Conservation (phyloP, 306 rosid species). For the Casuarina equisetifolia region DNA sequence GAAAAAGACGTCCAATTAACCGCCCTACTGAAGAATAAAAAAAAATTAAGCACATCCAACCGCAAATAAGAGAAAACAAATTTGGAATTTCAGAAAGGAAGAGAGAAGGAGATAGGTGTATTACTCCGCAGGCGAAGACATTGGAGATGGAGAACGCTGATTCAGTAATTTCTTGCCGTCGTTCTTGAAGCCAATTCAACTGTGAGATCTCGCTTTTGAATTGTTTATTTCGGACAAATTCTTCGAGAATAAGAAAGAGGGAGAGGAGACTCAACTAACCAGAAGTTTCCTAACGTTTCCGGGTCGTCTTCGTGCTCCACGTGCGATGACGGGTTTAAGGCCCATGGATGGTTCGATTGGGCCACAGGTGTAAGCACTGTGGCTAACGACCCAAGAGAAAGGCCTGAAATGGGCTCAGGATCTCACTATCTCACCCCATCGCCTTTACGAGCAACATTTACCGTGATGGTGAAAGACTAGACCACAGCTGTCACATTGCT, state of each 20-base stretch:
- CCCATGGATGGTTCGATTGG: background rate
- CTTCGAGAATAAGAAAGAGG: slow-evolving; percentile 7
- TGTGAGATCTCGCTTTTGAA: slow-evolving; percentile 14
- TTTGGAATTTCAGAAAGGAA: slow-evolving; percentile 1
- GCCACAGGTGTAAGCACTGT: background rate
- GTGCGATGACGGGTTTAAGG: background rate
- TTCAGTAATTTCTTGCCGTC: slow-evolving; percentile 12
- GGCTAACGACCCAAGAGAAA: no score
- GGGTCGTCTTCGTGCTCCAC: slow-evolving; percentile 6
- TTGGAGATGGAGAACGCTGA: slow-evolving; percentile 39
- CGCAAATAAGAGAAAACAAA: background rate
- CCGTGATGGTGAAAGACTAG: no score
- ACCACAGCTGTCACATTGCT: no score
- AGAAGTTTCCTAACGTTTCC: slow-evolving; percentile 21
- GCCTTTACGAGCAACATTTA: no score
- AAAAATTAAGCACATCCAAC: background rate
- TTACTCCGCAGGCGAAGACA: slow-evolving; percentile 98
- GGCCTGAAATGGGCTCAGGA: no score
- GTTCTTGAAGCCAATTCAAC: slow-evolving; percentile 1
- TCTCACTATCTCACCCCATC: no score
- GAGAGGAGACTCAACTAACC: background rate
- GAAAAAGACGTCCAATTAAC: background rate
- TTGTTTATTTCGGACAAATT: background rate
- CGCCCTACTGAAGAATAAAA: background rate
- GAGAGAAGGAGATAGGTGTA: slow-evolving; percentile 13